Evolutionary conservation across 1,284 basidiomycete species (phyloP).

Genomic region (Ustilago loliicola): DNA sequence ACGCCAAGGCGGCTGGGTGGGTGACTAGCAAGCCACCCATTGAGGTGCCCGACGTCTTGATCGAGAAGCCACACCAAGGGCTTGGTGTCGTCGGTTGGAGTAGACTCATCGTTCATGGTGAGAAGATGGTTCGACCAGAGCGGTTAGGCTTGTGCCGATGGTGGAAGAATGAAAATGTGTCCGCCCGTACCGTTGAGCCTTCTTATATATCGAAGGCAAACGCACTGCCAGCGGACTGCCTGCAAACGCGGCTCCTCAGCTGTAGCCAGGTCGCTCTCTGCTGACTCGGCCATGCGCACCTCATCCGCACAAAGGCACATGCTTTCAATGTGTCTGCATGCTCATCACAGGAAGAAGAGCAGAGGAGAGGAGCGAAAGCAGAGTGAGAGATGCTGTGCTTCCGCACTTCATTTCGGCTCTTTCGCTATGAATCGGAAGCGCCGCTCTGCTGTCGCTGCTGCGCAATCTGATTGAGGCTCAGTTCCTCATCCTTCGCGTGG

Average conservation of each 20-base stretch:
- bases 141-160: background rate
- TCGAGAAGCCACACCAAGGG: slow-evolving; percentile 24
- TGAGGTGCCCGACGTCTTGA: background rate
- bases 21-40: slow-evolving; percentile 25
- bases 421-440: background rate
- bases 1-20: slow-evolving; percentile 21
- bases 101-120: slow-evolving; percentile 1
- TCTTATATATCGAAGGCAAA: background rate
- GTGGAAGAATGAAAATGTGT: background rate
- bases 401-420: slow-evolving; percentile 11
- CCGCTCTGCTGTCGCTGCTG: slow-evolving; percentile 2
- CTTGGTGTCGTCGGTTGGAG: background rate
- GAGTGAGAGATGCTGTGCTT: background rate
- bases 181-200: background rate
- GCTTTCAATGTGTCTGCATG: background rate
- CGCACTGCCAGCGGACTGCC: background rate
- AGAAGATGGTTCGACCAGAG: background rate
- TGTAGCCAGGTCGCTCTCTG: background rate
- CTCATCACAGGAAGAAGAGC: slow-evolving; percentile 6
- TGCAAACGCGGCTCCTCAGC: background rate
- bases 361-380: background rate
- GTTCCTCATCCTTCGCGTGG: background rate
- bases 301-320: slow-evolving; percentile 1
- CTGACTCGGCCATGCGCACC: background rate
- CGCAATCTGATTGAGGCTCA: background rate